phyloP scores from a whole-genome alignment of 2,329 filamentous ascomycete species.

The Blumeriella jaapii region DNA sequence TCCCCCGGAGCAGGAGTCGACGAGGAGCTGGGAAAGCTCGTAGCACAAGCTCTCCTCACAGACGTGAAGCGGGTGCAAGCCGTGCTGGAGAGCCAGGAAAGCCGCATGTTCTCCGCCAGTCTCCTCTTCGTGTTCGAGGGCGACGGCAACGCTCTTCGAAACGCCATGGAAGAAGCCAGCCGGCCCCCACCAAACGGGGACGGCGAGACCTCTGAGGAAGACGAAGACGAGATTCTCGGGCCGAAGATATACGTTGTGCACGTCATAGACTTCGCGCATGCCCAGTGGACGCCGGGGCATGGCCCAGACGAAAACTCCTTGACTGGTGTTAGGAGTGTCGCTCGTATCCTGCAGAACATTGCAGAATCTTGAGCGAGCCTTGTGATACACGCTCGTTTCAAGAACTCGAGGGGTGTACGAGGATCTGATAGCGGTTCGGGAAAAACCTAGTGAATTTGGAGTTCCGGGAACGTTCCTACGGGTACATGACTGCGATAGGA shows the following conservation, averaged over 20 bases:
- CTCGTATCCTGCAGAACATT: constrained; percentile 54
- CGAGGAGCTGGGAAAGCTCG: constrained; percentile 41
- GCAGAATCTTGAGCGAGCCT: constrained; percentile 8
- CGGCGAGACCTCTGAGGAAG: constrained; percentile 28
- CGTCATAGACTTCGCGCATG: constrained; percentile 96
- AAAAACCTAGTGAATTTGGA: neutral
- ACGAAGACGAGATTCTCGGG: constrained; percentile 40
- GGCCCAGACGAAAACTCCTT: constrained; percentile 81
- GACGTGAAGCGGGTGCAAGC: constrained; percentile 42
- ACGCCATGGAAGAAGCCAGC: constrained; percentile 27
- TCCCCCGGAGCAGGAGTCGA: constrained; percentile 47
- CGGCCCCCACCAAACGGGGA: constrained; percentile 24
- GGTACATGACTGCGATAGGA: constrained; percentile 11
- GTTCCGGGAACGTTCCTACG: constrained; percentile 2
- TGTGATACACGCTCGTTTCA: no score
- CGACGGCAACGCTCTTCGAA: constrained; percentile 41
- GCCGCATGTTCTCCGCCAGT: constrained; percentile 46
- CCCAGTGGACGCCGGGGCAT: constrained; percentile 63
- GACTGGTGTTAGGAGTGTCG: constrained; percentile 59
- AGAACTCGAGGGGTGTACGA: constrained; percentile 2
- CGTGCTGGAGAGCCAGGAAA: constrained; percentile 43
- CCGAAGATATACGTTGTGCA: constrained; percentile 70
- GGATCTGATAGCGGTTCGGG: no score
- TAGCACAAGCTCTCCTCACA: constrained; percentile 41
- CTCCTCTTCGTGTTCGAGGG: constrained; percentile 55